Base-by-base conservation (phyloP, 257 asterid species). In the Solanum tarijense region DNA sequence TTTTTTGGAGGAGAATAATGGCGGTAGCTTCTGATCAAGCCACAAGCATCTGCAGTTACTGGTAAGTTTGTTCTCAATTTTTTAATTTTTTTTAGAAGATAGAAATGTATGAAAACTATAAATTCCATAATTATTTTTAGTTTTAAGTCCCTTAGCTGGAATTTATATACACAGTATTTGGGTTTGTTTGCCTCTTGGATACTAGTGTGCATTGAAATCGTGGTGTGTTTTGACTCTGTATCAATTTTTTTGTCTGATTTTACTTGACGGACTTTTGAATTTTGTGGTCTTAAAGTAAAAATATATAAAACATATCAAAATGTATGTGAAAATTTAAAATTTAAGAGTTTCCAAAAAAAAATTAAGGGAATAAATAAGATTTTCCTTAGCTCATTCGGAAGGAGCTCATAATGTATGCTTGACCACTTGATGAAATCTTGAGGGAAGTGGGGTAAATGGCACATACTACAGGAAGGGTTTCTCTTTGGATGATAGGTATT, bases 1-100 rank as follows among this genome's bases (percentile, higher is more conserved):
- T 55, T 89, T 65, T 74, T 35, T 83, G 87, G 9, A 65, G 89
- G 90, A 82, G 72, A 88, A 23, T 75, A 75, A 96, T 95, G 98
- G 94, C 92, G 87, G 94, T 89, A 90, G 90, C 91, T 92, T 92
- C 92, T 89, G 98, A 96, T 93, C 96, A 89, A 71, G 87, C 87
- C 88, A 93, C 96, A 87, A 91, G 91, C 92, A 90, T 94, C 91
- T 96, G 99, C 96, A 85, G 76, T 85, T 97, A 96, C 95, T 96
- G 98, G 99, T 93, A 62, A 48, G 14, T 41, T 43, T 27, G 31
- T 25, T 13, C 11, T 36, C 10, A 32, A 32, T 23, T 20, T 86
- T 43, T 43, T 12, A 43, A 43, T 43, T 43, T 31, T 71, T 6
- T 14, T 31, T 3, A 16, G 35, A 68, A 71, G n/a, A 14, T 71